phyloP scores from a whole-genome alignment of 768 basidiomycete species.

The Termitomyces sp. region DNA sequence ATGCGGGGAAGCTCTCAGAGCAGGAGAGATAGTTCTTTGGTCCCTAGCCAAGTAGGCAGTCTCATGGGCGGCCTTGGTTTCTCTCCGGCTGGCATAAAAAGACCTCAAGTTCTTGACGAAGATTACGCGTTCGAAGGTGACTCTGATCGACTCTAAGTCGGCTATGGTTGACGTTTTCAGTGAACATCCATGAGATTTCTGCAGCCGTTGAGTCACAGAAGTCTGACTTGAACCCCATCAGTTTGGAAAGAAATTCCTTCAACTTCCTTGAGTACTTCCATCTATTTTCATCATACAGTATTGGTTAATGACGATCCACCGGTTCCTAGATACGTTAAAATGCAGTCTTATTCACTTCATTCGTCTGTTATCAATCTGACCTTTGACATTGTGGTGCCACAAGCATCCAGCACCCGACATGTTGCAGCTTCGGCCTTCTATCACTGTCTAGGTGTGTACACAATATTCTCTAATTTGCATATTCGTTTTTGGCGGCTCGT shows the following conservation, averaged over 20 bases:
- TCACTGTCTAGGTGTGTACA: slow-evolving; percentile 69
- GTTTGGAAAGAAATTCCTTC: slow-evolving; percentile 71
- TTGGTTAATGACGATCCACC: background rate
- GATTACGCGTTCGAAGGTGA: slow-evolving; percentile 68
- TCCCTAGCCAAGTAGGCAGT: slow-evolving; percentile 44
- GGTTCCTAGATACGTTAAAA: slow-evolving; percentile 65
- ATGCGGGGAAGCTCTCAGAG: slow-evolving; percentile 54
- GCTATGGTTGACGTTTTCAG: background rate
- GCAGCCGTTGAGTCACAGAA: slow-evolving; percentile 42
- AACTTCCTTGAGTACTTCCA: slow-evolving; percentile 72
- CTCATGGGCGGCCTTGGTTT: slow-evolving; percentile 34
- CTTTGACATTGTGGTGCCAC: slow-evolving; percentile 68
- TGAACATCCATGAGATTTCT: slow-evolving; percentile 18
- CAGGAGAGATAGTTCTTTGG: slow-evolving; percentile 54
- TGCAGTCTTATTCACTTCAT: slow-evolving; percentile 65
- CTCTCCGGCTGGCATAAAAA: slow-evolving; percentile 50
- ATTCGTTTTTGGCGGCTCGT: background rate
- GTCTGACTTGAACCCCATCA: slow-evolving; percentile 51
- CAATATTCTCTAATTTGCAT: background rate
- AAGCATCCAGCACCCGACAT: slow-evolving; percentile 61
- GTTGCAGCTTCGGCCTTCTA: slow-evolving; percentile 83
- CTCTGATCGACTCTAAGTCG: background rate
- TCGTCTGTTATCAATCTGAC: slow-evolving; percentile 39
- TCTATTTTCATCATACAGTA: too few relatives aligned
- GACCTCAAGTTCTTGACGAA: slow-evolving; percentile 46